Evolutionary conservation across 2,329 filamentous ascomycete species (phyloP).

Genomic region (Pleurostoma richardsiae): DNA sequence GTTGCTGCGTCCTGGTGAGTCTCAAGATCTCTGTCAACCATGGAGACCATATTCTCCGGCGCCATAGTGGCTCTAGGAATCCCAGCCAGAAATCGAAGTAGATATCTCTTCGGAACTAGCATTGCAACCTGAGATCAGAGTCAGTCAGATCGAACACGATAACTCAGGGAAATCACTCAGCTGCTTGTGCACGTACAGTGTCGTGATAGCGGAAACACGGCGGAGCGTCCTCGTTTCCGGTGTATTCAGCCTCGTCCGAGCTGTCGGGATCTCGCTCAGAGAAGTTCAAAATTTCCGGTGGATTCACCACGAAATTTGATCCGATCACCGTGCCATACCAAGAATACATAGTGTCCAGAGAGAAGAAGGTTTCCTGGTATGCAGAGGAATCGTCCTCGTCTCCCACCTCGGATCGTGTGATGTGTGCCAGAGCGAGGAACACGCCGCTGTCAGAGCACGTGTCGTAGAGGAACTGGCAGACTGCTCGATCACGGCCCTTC

Average conservation of each 20-base stretch:
- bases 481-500: conserved; percentile 15
- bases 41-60: not conserved
- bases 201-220: conserved; percentile 2
- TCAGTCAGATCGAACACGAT: not conserved
- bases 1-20: not conserved
- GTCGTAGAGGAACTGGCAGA: conserved; percentile 10
- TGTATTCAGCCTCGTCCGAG: conserved; percentile 7
- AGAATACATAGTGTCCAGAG: not conserved
- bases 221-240: conserved; percentile 6
- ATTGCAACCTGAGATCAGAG: not conserved
- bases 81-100: not conserved
- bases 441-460: conserved; percentile 8
- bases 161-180: too few species aligned
- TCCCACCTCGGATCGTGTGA: conserved; percentile 7
- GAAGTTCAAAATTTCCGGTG: conserved; percentile 9
- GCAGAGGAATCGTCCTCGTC: conserved; percentile 1
- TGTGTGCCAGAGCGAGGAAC: conserved; percentile 11
- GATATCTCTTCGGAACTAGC: not conserved
- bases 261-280: conserved; percentile 2
- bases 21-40: not conserved
- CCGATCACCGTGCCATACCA: conserved; percentile 4
- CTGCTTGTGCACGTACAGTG: conserved; percentile 5
- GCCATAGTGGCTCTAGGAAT: not conserved
- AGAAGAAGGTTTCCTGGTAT: conserved; percentile 1
- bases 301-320: not conserved